phyloP scores from a whole-genome alignment of 257 asterid genomes.

The Penstemon newberryi region DNA sequence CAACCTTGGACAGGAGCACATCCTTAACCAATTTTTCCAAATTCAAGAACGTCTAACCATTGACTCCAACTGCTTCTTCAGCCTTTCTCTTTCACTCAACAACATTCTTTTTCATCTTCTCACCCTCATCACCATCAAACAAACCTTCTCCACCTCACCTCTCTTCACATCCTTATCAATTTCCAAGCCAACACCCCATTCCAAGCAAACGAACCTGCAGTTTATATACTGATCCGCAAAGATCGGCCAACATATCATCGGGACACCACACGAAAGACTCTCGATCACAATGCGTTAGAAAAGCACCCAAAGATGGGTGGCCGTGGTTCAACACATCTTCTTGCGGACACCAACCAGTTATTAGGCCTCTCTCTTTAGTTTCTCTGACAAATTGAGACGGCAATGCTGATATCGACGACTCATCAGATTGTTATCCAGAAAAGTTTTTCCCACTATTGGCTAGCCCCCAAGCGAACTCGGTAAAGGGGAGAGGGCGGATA shows the following conservation, averaged over 20 bases:
- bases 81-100: too few species aligned
- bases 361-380: slow-evolving; percentile 22
- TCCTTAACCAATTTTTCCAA: too few species aligned
- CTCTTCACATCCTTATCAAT: too few species aligned
- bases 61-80: too few species aligned
- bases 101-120: too few species aligned
- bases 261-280: background rate
- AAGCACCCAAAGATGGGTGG: slow-evolving; percentile 23
- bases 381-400: slow-evolving; percentile 16
- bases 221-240: slow-evolving; percentile 5
- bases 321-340: slow-evolving; percentile 15
- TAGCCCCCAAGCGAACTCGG: slow-evolving; percentile 31
- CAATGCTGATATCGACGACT: background rate
- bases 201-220: background rate
- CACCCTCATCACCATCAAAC: too few species aligned
- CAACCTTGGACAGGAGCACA: too few species aligned
- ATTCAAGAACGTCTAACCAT: too few species aligned
- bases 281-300: slow-evolving; percentile 27
- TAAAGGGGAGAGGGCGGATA: slow-evolving; percentile 13
- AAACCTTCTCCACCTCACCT: too few species aligned
- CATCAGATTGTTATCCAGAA: slow-evolving; percentile 26
- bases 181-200: too few species aligned
- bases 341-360: slow-evolving; percentile 28
- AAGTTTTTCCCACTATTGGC: slow-evolving; percentile 22
- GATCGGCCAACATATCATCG: background rate